Evolutionary conservation across 768 basidiomycete species (phyloP).

Genomic region (Chalciporus pseudorubinellus): DNA sequence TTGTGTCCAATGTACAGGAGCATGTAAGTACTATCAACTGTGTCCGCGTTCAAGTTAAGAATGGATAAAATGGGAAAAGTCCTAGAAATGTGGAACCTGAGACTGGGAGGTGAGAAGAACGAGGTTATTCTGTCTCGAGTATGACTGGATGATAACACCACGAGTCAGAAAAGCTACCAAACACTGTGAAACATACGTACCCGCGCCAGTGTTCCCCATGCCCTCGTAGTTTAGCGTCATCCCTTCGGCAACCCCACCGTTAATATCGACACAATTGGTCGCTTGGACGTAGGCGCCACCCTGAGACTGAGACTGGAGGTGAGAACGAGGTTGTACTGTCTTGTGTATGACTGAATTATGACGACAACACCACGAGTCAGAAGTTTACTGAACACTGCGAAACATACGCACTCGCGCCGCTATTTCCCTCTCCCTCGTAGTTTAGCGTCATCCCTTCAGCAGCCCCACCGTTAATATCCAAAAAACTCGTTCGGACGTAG

Average conservation of each 20-base stretch:
- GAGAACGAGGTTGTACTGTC: neutral
- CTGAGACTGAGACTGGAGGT: neutral
- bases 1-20: too few species aligned
- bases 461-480: neutral
- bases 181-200: too few species aligned
- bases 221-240: neutral
- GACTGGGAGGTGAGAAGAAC: neutral
- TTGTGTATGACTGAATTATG: neutral
- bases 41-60: neutral
- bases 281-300: neutral
- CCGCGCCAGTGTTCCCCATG: neutral
- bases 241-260: neutral
- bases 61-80: neutral
- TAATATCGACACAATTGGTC: neutral
- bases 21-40: neutral
- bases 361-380: too few species aligned
- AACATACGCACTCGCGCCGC: neutral
- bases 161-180: too few species aligned
- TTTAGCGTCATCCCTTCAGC: neutral
- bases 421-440: neutral
- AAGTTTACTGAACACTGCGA: too few species aligned
- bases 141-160: neutral
- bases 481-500: neutral
- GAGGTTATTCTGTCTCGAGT: neutral
- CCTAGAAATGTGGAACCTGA: neutral